Base-by-base conservation (phyloP, 306 rosid species). In the Amphicarpaea edgeworthii region DNA sequence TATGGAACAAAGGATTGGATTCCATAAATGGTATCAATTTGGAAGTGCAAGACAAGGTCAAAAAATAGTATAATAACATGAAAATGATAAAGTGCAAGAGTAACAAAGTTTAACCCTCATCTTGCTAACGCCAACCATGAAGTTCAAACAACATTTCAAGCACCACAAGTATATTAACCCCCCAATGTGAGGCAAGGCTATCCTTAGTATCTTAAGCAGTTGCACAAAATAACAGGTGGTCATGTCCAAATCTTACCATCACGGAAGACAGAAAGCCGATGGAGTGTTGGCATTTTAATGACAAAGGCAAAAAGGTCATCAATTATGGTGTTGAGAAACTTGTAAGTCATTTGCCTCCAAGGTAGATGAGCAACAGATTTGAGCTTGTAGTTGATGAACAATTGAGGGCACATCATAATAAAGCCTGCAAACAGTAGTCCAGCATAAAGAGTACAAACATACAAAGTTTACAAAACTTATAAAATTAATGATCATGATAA, bases 281-380 rank as follows among this genome's bases (percentile, higher is more conserved):
- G 99, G 17, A 95, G 79, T n/a, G 80, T 80, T 50, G 99, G 99
- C 99, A 95, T 95, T 86, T 95, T 95, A 47, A 95, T 95, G 87
- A 95, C 99, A 51, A 95, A 95, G 73, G 99, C 99, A 81, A 95
- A 95, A 43, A 95, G 91, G 85, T 95, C 99, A 72, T 95, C 97
- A 45, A 95, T 95, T 84, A 95, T 95, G 71, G 99, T 95, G 87
- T 95, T 95, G 77, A 95, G 97, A 83, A 95, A 95, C 88, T 95
- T 95, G 92, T 95, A 95, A 59, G 99, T 95, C 97, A 95, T 95
- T 84, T 95, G 99, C 85, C 99, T 90, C 99, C 99, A 95, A 26
- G 99, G 99, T 55, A 95, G 87, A 88, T 95, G 99, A 76, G 99
- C 99, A 72, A 95, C 99, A 54, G 99, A 95, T 87, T 95, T 88